phyloP scores from a whole-genome alignment of 768 basidiomycete genomes.

The Pisolithus tinctorius region DNA sequence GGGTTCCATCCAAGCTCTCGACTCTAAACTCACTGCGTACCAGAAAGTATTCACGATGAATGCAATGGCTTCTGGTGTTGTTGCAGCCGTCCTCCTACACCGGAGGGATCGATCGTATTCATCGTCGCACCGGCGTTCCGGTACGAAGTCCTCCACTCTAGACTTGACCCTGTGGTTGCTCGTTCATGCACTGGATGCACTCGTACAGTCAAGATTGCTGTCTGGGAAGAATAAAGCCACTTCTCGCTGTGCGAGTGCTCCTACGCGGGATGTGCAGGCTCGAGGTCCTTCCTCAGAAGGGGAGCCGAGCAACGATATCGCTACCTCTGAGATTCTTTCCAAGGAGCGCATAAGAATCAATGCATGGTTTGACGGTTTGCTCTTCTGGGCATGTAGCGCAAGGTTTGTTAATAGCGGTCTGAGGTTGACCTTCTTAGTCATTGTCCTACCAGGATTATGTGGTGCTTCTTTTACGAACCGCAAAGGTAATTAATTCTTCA shows the following conservation, averaged over 20 bases:
- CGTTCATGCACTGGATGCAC: conserved; percentile 63
- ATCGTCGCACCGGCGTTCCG: conserved; percentile 17
- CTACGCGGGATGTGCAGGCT: neutral
- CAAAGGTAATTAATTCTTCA: conserved; percentile 39
- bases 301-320: neutral
- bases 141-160: conserved; percentile 45
- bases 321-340: neutral
- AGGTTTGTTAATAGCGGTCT: conserved; percentile 38
- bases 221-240: neutral
- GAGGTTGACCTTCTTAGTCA: neutral
- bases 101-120: conserved; percentile 29
- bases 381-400: conserved; percentile 75
- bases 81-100: conserved; percentile 54
- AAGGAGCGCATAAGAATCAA: conserved; percentile 30
- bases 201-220: conserved; percentile 35
- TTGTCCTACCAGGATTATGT: conserved; percentile 60
- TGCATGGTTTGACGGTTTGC: conserved; percentile 53
- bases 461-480: conserved; percentile 82
- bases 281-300: conserved; percentile 31
- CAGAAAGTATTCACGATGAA: conserved; percentile 58
- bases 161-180: conserved; percentile 63
- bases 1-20: neutral
- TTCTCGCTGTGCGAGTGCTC: neutral
- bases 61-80: conserved; percentile 40
- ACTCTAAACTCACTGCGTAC: conserved; percentile 27